Evolutionary conservation across 306 rosid genomes (phyloP), one percentile per base, ranked within the genome.

Genomic region (Inga laurina): DNA sequence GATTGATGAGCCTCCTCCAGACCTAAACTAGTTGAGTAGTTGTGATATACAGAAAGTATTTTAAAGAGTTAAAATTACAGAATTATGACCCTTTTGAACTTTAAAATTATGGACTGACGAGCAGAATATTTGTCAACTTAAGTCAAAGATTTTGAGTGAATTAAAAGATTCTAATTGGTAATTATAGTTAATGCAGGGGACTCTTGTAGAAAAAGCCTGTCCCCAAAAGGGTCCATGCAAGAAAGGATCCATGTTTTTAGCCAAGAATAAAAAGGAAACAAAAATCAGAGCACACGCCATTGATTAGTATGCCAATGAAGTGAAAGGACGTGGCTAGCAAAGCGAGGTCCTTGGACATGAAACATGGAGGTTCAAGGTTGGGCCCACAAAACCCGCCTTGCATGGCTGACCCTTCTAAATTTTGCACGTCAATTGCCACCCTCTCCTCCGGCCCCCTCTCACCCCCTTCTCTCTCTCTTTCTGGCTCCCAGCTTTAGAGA

Each of bases 321-420:
- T 66, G 24, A 0, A 14, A 19, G 21, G 27, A 37, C 73, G 73
- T 37, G 73, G 27, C 24, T 8, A 68, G 27, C 2, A 2, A 3
- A 6, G 48, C 48, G 74, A 39, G n/a, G 18, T 19, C 32, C 16
- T 67, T 37, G 46, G 27, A 39, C 2, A 9, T 9, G 7, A 69
- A 44, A 10, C 10, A 19, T 10, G 57, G 16, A 44, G 1, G 9
- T n/a, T 16, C 76, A 1, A 10, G 57, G 30, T 44, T 72, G 76
- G 76, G 76, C 39, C 76, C 76, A 72, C 76, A 24, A 44, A 72
- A 45, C 4, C 37, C 76, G 76, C 19, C n/a, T 45, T 72, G 76
- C 21, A 44, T 45, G 18, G 57, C 49, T 72, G 22, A 45, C 14
- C 59, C 59, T 24, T 24, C 76, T 46, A 22, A 72, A 45, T 72